These are phyloP conservation scores for Phanerodontia chrysosporium DNA, from an alignment of 768 basidiomycete species.

Conservation along the genomic window DNA sequence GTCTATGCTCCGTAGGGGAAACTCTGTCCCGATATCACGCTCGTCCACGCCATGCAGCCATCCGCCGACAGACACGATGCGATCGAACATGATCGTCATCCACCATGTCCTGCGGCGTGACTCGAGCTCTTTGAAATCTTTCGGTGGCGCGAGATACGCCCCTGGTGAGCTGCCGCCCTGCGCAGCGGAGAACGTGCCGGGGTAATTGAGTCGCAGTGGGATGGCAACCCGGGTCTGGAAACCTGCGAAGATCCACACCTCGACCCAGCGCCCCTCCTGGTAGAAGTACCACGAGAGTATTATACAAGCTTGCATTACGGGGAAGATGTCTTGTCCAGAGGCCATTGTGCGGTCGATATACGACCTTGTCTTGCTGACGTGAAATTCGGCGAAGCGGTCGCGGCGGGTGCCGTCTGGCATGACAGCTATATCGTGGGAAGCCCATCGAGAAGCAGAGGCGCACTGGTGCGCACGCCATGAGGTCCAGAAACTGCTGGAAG, in stretches of 20 bases:
- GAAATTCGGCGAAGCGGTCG: slow-evolving; percentile 85
- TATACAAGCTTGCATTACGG: slow-evolving; percentile 83
- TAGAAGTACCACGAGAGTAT: slow-evolving; percentile 90
- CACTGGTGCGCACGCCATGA: slow-evolving; percentile 43
- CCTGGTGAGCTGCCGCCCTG: slow-evolving; percentile 66
- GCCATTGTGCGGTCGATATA: slow-evolving; percentile 89
- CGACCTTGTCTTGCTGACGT: slow-evolving; percentile 80
- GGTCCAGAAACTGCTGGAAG: slow-evolving; percentile 7
- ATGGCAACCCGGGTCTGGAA: slow-evolving; percentile 81
- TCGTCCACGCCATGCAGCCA: slow-evolving; percentile 87
- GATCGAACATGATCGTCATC: slow-evolving; percentile 87
- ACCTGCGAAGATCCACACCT: slow-evolving; percentile 87
- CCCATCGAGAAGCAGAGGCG: slow-evolving; percentile 80
- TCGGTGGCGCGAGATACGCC: slow-evolving; percentile 78
- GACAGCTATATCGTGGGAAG: slow-evolving; percentile 61
- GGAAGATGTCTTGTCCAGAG: slow-evolving; percentile 83
- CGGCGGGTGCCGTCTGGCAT: slow-evolving; percentile 71
- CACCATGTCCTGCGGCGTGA: slow-evolving; percentile 83
- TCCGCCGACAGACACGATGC: slow-evolving; percentile 64
- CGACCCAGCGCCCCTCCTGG: slow-evolving; percentile 85
- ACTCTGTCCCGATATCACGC: slow-evolving; percentile 77
- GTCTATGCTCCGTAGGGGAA: slow-evolving; percentile 71
- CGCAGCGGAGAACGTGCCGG: slow-evolving; percentile 68
- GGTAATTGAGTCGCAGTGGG: slow-evolving; percentile 80
- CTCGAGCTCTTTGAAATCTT: slow-evolving; percentile 71